These are phyloP conservation scores for Cryptosporidium bovis DNA, from an alignment of 169 alveolate species.

Conservation along the genomic window DNA sequence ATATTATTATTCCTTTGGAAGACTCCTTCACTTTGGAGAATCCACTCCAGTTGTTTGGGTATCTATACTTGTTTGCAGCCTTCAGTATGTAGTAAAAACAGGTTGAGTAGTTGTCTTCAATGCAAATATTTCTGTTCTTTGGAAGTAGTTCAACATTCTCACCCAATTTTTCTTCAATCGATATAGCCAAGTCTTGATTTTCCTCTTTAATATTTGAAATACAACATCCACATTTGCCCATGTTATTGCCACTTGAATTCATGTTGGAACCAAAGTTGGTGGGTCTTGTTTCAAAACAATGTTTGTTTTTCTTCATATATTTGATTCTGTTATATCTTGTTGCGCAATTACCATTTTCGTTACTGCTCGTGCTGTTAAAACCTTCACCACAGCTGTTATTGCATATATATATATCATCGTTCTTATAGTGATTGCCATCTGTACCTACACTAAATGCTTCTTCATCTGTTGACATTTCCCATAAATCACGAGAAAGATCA, in stretches of 20 bases:
- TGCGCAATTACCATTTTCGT: not conserved
- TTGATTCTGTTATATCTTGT: not conserved
- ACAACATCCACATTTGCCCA: not conserved
- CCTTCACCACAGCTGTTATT: not conserved
- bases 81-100: slow-evolving; percentile 30
- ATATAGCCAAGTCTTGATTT: not conserved
- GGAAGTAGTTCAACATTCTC: not conserved
- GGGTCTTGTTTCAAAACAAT: not conserved
- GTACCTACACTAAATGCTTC: slow-evolving; percentile 4
- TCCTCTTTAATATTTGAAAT: no score
- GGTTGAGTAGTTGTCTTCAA: slow-evolving; percentile 36
- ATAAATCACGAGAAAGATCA: slow-evolving; percentile 50
- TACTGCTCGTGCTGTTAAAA: not conserved
- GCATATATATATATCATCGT: not conserved
- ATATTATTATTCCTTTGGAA: slow-evolving; percentile 18
- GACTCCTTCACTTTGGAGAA: slow-evolving; percentile 14
- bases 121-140: not conserved
- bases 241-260: not conserved
- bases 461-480: slow-evolving; percentile 42
- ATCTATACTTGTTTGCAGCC: slow-evolving; percentile 52
- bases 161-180: not conserved
- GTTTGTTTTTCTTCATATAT: not conserved
- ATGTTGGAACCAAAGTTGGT: no score
- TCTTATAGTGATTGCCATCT: not conserved
- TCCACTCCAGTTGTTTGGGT: slow-evolving; percentile 29